Base-by-base conservation (phyloP, 139 green algal genomes). In the Chlamydomonas eustigma region DNA sequence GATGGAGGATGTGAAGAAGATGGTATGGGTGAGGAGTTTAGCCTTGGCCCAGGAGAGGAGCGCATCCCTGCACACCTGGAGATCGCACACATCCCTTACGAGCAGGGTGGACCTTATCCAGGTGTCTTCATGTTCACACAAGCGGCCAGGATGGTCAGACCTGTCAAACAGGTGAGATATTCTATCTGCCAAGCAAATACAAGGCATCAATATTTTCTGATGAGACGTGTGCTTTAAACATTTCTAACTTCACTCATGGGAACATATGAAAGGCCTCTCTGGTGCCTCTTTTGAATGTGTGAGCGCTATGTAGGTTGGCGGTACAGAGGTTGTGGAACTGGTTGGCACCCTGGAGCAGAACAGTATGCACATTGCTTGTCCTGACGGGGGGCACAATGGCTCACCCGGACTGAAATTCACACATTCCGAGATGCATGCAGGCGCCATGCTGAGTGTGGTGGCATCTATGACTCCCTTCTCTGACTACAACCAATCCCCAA, bases 401-500 rank as follows among this genome's bases (percentile, higher is more conserved):
- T 85, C 78, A 1, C 72, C 76, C 4, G 79, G 80, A 22, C 52
- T 94, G n/a, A 51, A 50, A 1, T 97, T 91, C 81, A 96, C 89
- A 25, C 95, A 98, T 79, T 71, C 72, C n/a, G 87, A 92, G 85
- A 64, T 91, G 44, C 38, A 77, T 28, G 78, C 81, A n/a, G 51
- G 81, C 32, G 73, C 79, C 32, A 95, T 98, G 89, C 90, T 99
- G 50, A 91, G 78, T n/a, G 87, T 98, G n/a, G 88, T 99, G 37
- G 95, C 95, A 32, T 91, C 76, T 28, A 81, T 98, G 30, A 99
- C 95, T 1, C 95, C 95, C 65, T 98, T 92, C 87, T 92, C 80
- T 8, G 95, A 99, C 84, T 98, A 92, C 88, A 99, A 99, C 84
- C 95, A 99, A 90, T 94, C 85, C 4, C 95, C 95, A 0, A 88